phyloP scores from a whole-genome alignment of 257 asterid species.

The Solanum chmielewskii region DNA sequence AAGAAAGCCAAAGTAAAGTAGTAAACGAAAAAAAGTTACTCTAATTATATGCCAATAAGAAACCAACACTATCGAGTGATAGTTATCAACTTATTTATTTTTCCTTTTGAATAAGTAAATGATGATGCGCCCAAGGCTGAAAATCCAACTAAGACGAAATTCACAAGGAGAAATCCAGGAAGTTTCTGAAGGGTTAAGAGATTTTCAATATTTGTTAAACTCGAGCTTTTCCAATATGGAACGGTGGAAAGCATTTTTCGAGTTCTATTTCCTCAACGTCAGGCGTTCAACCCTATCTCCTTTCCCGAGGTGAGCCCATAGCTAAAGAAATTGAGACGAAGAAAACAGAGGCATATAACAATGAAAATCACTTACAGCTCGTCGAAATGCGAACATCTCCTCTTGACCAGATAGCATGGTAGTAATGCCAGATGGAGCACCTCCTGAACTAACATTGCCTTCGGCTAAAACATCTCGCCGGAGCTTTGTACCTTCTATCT shows the following conservation, averaged over 20 bases:
- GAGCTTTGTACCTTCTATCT: constrained; percentile 66
- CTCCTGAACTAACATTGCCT: constrained; percentile 67
- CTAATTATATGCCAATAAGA: not conserved
- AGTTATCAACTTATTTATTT: not conserved
- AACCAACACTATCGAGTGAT: not conserved
- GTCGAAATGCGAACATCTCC: constrained; percentile 85
- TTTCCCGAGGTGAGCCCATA: not conserved
- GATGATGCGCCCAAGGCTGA: not conserved
- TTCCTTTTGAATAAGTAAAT: not conserved
- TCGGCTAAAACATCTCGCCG: constrained; percentile 79
- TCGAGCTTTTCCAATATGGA: not conserved
- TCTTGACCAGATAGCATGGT: constrained; percentile 83
- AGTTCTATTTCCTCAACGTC: not conserved
- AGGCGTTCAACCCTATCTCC: not conserved
- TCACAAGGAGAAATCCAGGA: not conserved
- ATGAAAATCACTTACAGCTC: constrained; percentile 67
- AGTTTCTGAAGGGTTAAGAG: not conserved
- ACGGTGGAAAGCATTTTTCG: not conserved
- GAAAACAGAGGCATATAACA: not conserved
- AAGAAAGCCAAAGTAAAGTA: not conserved
- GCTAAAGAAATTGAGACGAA: not conserved
- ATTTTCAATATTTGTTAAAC: not conserved
- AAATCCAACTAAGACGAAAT: not conserved
- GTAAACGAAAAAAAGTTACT: not conserved
- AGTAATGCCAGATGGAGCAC: constrained; percentile 54